Evolutionary conservation across 192 early-diverging fungal species (phyloP), one percentile per base, ranked within the genome.

Genomic region (Helicostylum pulchrum): DNA sequence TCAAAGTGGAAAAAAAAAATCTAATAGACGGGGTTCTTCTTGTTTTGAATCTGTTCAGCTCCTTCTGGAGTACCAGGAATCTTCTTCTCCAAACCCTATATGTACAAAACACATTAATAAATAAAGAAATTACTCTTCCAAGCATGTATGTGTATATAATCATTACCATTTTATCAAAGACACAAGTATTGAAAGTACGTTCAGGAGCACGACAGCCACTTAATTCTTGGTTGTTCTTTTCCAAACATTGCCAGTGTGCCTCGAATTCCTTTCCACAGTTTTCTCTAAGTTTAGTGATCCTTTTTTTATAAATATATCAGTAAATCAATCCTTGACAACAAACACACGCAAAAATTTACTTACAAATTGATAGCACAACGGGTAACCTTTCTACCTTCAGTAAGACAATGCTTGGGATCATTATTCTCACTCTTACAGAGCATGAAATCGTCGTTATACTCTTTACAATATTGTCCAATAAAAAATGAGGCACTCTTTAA

Each of bases 361-460:
- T 73, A 91, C 85, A 92, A 68, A 63, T 94, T 88, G 59, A 94
- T 83, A 39, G 91, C 91, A 70, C 96, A 99, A 14, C 96, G 88
- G 45, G 96, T 99, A 67, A 97, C 95, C 68, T 92, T 93, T 65
- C 95, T 83, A 11, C 96, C 96, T 64, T 99, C 96, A 80, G 87
- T 85, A 46, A 99, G 77, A 65, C 96, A 99, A 68, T 94, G 90
- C 58, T 83, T 74, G 7, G 96, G 96, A 68, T 97, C 89, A 57
- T 86, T 84, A 73, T 82, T 89, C 64, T 96, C 93, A 68, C 87
- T 83, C 81, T 97, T 99, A 85, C 96, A 99, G 43, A 92, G 82
- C 90, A 99, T 93, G 70, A 92, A 99, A 72, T 99, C 96, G 66
- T 96, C 93, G 68, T 87, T 91, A 82, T 90, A 96, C 50, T 90